phyloP scores from a whole-genome alignment of 2,329 filamentous ascomycete genomes.

The Sclerotinia subarctica region DNA sequence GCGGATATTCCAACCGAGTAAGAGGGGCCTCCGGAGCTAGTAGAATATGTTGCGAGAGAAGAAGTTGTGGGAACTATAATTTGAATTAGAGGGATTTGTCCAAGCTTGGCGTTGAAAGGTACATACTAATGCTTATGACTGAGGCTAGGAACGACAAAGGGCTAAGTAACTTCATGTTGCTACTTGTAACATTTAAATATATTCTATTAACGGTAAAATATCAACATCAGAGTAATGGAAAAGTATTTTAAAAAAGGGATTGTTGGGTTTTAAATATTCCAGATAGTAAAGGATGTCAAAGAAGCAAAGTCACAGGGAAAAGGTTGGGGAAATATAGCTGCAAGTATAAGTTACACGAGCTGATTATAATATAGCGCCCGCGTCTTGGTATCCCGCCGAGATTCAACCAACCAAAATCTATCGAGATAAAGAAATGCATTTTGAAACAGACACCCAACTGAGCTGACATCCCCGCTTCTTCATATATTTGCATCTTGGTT shows the following conservation, averaged over 20 bases:
- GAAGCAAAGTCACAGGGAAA: not conserved
- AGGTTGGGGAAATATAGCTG: not conserved
- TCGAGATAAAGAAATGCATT: not conserved
- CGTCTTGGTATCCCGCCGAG: not conserved
- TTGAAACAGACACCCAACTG: conserved; percentile 9
- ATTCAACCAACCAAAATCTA: conserved; percentile 1
- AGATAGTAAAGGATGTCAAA: not conserved
- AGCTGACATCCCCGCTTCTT: not conserved
- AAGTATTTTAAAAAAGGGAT: too few relatives aligned
- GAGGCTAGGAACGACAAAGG: not conserved
- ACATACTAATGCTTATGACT: conserved; percentile 11
- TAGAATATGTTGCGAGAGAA: conserved; percentile 29
- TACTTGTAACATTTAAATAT: not conserved
- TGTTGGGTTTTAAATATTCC: not conserved
- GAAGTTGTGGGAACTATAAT: conserved; percentile 22
- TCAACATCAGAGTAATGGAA: not conserved
- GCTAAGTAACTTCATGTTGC: conserved; percentile 10
- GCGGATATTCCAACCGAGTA: conserved; percentile 33
- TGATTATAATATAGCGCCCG: not conserved
- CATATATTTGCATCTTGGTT: not conserved
- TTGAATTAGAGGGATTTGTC: not conserved
- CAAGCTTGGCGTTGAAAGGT: not conserved
- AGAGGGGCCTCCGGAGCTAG: conserved; percentile 23
- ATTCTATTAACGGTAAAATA: not conserved
- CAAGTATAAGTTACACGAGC: not conserved